Percentiles rank a stretch among this genome's conserved stretches.
Conservation (phyloP, 768 basidiomycete species). For the Lactarius deliciosus region DNA sequence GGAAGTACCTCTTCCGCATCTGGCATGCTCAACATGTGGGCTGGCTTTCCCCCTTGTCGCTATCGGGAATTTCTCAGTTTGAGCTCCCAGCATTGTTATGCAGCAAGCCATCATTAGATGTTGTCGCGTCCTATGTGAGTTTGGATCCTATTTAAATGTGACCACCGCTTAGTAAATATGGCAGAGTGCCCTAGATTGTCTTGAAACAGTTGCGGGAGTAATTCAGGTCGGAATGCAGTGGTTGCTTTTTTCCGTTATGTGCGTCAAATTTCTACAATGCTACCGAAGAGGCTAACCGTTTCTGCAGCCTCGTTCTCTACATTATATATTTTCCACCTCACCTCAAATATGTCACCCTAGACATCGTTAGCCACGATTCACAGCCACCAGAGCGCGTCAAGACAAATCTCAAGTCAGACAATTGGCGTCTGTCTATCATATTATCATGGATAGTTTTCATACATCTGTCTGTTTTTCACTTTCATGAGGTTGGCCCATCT, state of each 20-base stretch:
- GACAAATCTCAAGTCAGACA: constrained; percentile 53
- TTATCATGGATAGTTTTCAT: constrained; percentile 68
- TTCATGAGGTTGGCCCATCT: constrained; percentile 1
- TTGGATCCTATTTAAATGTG: not conserved
- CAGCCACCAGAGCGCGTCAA: constrained; percentile 46
- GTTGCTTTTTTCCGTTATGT: constrained; percentile 84
- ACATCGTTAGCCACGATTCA: constrained; percentile 43
- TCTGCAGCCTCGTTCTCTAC: constrained; percentile 78
- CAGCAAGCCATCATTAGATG: constrained; percentile 84
- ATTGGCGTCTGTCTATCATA: constrained; percentile 77
- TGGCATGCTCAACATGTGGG: constrained; percentile 79
- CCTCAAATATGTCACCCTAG: constrained; percentile 63
- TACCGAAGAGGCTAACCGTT: not conserved
- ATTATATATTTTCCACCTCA: constrained; percentile 88
- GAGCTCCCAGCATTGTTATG: constrained; percentile 63
- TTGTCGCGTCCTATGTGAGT: constrained; percentile 72
- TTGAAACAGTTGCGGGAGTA: constrained; percentile 80
- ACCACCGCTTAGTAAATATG: constrained; percentile 3
- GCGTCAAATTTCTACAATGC: constrained; percentile 35
- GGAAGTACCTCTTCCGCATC: constrained; percentile 84
- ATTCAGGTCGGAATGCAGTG: constrained; percentile 82
- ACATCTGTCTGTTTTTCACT: constrained; percentile 63
- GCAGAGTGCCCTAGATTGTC: constrained; percentile 67
- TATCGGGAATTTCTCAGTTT: constrained; percentile 19
- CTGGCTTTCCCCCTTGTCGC: constrained; percentile 30